Base-by-base conservation (phyloP, 129 eudicot species). In the Daucus carota region DNA sequence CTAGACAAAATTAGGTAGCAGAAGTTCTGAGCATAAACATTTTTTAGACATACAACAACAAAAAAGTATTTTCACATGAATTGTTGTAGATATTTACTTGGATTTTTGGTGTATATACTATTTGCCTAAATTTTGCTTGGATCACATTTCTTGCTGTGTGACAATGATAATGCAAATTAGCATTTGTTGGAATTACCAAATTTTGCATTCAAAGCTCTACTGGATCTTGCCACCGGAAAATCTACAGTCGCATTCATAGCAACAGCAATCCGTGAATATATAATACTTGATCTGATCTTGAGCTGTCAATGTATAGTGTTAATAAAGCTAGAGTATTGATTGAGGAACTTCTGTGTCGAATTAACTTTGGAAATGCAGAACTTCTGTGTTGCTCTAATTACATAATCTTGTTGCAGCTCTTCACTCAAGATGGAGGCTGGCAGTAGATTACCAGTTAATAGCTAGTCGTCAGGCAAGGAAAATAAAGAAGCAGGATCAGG, bases 341-440 rank as follows among this genome's bases (percentile, higher is more conserved):
- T 29, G 10, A 63, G 40, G 70, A 63, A 26, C 70, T 31, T 63
- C 38, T 31, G 3, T 29, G 40, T 63, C 9, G 4, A 63, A 63
- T 29, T 10, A 63, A 15, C 20, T 29, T 24, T 12, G 8, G 8
- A 62, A 10, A 12, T 62, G 9, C 33, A 14, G n/a, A n/a, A n/a
- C n/a, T n/a, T n/a, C n/a, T n/a, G n/a, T n/a, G n/a, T 79, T 77
- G 15, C 48, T 52, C n/a, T 63, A 43, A 62, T 22, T 67, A 65
- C 36, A 22, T 13, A 2, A 18, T 75, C 36, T 26, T 38, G 16
- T 54, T 22, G 66, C 59, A 59, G 77, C 63, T 16, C 40, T 40
- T 50, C 36, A 20, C 33, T 74, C 47, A 13, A 57, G 33, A 28
- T n/a, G 52, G 63, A 50, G 52, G 50, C 29, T 38, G 33, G 9